phyloP scores from a whole-genome alignment of 2,329 filamentous ascomycete species.

The Pseudomassariella vexata region DNA sequence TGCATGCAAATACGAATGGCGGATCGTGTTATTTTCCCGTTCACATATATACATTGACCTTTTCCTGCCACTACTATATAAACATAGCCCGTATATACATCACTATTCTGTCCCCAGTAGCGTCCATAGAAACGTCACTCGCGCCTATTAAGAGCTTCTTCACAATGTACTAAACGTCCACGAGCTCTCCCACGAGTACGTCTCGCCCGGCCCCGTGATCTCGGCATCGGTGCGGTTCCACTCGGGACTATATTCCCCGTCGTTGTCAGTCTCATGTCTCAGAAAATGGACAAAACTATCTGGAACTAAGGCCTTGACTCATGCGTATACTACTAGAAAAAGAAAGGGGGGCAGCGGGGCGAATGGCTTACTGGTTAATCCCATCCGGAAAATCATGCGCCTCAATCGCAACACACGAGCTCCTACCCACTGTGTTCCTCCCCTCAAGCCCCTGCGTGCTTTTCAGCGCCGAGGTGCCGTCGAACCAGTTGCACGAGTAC shows the following conservation, averaged over 20 bases:
- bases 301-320: too few relatives aligned
- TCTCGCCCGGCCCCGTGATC: conserved; percentile 33
- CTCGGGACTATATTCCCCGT: conserved; percentile 32
- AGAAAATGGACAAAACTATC: too few relatives aligned
- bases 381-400: conserved; percentile 73
- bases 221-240: conserved; percentile 34
- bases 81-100: too few relatives aligned
- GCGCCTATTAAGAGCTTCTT: too few relatives aligned
- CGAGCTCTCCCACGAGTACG: conserved; percentile 37
- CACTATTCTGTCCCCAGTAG: too few relatives aligned
- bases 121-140: too few relatives aligned
- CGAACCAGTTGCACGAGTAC: conserved; percentile 60
- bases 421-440: conserved; percentile 44
- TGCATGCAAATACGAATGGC: too few relatives aligned
- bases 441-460: conserved; percentile 48
- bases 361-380: conserved; percentile 56
- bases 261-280: conserved; percentile 12
- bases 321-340: conserved; percentile 4
- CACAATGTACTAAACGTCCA: conserved; percentile 40
- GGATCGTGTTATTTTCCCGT: too few relatives aligned
- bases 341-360: neutral
- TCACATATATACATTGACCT: too few relatives aligned
- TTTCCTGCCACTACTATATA: too few relatives aligned
- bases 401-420: conserved; percentile 70
- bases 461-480: conserved; percentile 47